These are phyloP conservation scores for Zygosaccharomyces bailii DNA, from an alignment of 805 yeast genomes.

Conservation along the genomic window DNA sequence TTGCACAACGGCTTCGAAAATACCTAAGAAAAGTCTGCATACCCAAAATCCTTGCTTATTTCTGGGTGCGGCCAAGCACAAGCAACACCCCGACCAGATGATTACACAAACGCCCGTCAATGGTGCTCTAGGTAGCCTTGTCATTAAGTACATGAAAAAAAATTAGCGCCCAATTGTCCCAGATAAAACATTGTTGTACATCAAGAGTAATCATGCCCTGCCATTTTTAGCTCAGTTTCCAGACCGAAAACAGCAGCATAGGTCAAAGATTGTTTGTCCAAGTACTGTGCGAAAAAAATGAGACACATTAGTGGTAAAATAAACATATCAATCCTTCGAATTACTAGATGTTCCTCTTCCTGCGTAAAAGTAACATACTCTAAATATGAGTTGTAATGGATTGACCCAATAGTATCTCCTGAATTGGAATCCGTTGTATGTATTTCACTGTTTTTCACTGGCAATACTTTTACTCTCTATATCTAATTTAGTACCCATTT, in stretches of 20 bases:
- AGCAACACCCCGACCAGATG: slow-evolving; percentile 19
- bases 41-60: slow-evolving; percentile 19
- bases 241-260: slow-evolving; percentile 21
- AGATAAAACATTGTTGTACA: slow-evolving; percentile 40
- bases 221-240: slow-evolving; percentile 38
- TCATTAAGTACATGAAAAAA: slow-evolving; percentile 21
- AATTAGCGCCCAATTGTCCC: slow-evolving; percentile 39
- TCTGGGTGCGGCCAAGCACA: slow-evolving; percentile 19
- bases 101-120: slow-evolving; percentile 23
- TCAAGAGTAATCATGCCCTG: slow-evolving; percentile 40
- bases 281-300: slow-evolving; percentile 21
- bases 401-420: background rate
- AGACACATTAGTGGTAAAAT: slow-evolving; percentile 21
- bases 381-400: background rate
- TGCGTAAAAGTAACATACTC: background rate
- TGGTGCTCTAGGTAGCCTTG: slow-evolving; percentile 28
- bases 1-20: slow-evolving; percentile 31
- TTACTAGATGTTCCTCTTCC: background rate
- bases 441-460: background rate
- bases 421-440: background rate
- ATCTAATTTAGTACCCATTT: background rate
- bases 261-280: slow-evolving; percentile 20
- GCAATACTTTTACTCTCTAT: background rate
- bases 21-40: slow-evolving; percentile 24
- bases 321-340: slow-evolving; percentile 23